Evolutionary conservation across 1,284 basidiomycete genomes (phyloP), one percentile per base, ranked within the genome.

Genomic region (Flammula alnicola): DNA sequence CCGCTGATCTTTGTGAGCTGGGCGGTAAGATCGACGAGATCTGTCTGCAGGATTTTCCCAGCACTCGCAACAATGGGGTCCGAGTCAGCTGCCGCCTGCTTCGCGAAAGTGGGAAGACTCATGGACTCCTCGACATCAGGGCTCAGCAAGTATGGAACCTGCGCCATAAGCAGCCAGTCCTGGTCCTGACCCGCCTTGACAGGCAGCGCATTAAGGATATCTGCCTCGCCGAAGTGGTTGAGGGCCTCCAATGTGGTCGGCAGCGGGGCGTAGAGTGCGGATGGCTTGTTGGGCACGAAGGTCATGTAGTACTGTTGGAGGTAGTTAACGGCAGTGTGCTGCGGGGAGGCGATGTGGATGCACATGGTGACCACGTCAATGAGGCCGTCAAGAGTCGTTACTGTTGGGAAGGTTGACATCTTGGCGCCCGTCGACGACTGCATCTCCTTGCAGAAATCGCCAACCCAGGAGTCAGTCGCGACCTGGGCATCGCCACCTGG

Each of bases 281-380:
- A 57, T 9, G 63, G 63, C 35, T 59, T 62, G 52, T 65, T 65
- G 2, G 63, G 63, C 36, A 65, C 55, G 36, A 63, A 65, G n/a
- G 61, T 60, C 51, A 59, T 57, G 51, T 65, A 65, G 47, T 60
- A 65, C 44, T 65, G 63, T 47, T 65, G 63, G 10, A 65, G 57
- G 45, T 65, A 65, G 44, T 65, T 65, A 50, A 65, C 58, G 2
- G 63, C 63, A 20, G 62, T 65, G 44, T 65, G 63, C 45, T 65
- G 63, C 5, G 62, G 57, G 3, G 60, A 44, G 4, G 63, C 62
- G 46, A 63, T 62, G 44, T 65, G 62, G 33, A 65, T 64, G 48
- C 58, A 60, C 62, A 65, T 63, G 1, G 62, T 64, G 38, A 61
- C 58, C 29, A 58, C 40, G 53, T 65, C 57, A 42, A 63, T 62